These are phyloP conservation scores for Triticum turgidum DNA, from an alignment of 176 grass and related monocot species.

Conservation along the genomic window DNA sequence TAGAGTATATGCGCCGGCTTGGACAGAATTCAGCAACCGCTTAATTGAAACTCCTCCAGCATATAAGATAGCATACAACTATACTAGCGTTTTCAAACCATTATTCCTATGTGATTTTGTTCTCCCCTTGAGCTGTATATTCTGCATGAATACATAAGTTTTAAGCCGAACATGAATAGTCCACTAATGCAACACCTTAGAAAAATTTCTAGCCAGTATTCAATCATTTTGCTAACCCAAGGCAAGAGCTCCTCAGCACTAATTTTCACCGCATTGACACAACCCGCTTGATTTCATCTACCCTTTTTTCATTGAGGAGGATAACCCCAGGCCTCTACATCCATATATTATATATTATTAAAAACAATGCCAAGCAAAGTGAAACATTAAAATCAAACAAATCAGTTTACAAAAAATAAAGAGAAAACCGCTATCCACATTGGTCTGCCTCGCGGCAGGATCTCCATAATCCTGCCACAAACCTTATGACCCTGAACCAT, in stretches of 20 bases:
- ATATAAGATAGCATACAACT: neutral
- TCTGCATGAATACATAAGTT: neutral
- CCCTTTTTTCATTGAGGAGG: too few species aligned
- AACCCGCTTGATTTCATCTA: too few species aligned
- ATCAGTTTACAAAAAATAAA: too few species aligned
- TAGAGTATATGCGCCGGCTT: neutral
- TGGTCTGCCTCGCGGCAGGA: too few species aligned
- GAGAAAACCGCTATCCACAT: too few species aligned
- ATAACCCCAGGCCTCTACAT: too few species aligned
- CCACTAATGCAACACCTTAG: neutral
- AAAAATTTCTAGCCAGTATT: neutral
- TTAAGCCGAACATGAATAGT: neutral
- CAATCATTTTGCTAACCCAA: neutral
- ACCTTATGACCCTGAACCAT: too few species aligned
- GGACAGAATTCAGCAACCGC: constrained; percentile 3
- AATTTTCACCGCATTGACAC: too few species aligned
- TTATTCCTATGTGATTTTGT: neutral
- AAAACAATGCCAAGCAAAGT: too few species aligned
- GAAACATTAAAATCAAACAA: too few species aligned
- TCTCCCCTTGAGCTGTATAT: neutral
- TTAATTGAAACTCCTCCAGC: neutral
- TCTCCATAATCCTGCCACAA: too few species aligned
- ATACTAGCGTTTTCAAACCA: neutral
- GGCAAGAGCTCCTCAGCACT: neutral
- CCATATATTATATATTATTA: too few species aligned